phyloP scores from a whole-genome alignment of 2,329 filamentous ascomycete species.

The Alternaria solani region DNA sequence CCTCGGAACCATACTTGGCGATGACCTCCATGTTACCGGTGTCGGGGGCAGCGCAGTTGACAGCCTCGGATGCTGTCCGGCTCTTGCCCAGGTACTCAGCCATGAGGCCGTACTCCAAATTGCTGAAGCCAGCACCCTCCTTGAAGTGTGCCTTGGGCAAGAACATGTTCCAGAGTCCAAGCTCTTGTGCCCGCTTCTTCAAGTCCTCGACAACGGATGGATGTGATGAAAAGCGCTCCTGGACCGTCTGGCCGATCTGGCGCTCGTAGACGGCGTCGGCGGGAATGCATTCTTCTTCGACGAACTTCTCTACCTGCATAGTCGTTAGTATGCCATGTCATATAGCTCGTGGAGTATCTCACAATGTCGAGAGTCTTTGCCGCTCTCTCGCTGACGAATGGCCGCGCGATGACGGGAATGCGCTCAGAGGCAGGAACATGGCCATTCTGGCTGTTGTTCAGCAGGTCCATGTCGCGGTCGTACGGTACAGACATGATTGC shows the following conservation, averaged over 20 bases:
- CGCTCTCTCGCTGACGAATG: conserved; percentile 81
- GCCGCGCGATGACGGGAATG: conserved; percentile 66
- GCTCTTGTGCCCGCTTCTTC: conserved; percentile 80
- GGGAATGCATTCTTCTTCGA: conserved; percentile 84
- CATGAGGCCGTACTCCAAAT: conserved; percentile 97
- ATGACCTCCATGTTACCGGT: conserved; percentile 97
- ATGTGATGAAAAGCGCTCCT: conserved; percentile 78
- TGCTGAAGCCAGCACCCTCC: conserved; percentile 92
- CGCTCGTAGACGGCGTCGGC: conserved; percentile 82
- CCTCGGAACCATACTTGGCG: conserved; percentile 87
- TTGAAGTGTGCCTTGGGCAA: conserved; percentile 93
- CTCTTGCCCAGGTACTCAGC: conserved; percentile 94
- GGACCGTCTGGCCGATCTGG: conserved; percentile 75
- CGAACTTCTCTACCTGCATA: conserved; percentile 83
- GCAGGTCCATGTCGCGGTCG: conserved; percentile 34
- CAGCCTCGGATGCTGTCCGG: conserved; percentile 72
- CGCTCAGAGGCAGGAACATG: conserved; percentile 60
- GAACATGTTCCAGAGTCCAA: conserved; percentile 99
- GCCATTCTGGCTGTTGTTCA: conserved; percentile 47
- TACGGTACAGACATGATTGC: conserved; percentile 44
- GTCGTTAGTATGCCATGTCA: background rate
- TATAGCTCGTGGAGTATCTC: conserved; percentile 24
- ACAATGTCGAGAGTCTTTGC: conserved; percentile 82
- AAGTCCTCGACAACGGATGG: conserved; percentile 86
- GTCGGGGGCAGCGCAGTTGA: conserved; percentile 89